Evolutionary conservation across 2,329 filamentous ascomycete species (phyloP).

Genomic region (Tricladium varicosporioides): DNA sequence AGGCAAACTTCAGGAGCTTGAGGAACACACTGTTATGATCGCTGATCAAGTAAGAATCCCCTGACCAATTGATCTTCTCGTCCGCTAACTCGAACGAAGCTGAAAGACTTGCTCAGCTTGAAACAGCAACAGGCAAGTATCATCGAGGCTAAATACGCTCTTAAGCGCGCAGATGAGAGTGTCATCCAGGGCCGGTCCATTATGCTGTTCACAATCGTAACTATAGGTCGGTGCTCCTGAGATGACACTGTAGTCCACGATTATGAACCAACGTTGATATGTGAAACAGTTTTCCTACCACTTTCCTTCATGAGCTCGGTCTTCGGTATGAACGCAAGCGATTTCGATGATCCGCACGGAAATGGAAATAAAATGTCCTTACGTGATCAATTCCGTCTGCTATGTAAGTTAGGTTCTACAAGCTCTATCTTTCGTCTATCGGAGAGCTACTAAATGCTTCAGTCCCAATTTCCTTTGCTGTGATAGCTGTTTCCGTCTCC

Average conservation of each 20-base stretch:
- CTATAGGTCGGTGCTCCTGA: slow-evolving; percentile 3
- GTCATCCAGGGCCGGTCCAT: slow-evolving; percentile 38
- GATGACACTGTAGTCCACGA: too few relatives aligned
- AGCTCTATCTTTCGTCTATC: too few relatives aligned
- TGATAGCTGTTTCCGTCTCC: slow-evolving; percentile 8
- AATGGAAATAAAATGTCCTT: slow-evolving; percentile 10
- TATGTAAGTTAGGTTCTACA: slow-evolving; percentile 3
- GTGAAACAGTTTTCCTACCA: slow-evolving; percentile 12
- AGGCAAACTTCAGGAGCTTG: slow-evolving; percentile 4
- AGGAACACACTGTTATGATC: neutral
- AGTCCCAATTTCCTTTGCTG: slow-evolving; percentile 14
- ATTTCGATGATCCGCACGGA: slow-evolving; percentile 8
- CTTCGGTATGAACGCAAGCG: slow-evolving; percentile 19
- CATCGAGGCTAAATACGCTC: slow-evolving; percentile 42
- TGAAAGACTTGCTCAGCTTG: slow-evolving; percentile 38
- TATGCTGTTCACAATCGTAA: slow-evolving; percentile 24
- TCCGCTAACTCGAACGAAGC: neutral
- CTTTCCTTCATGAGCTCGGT: slow-evolving; percentile 22
- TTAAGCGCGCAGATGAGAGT: slow-evolving; percentile 40
- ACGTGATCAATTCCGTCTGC: slow-evolving; percentile 10
- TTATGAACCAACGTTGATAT: too few relatives aligned
- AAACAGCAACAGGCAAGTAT: slow-evolving; percentile 47
- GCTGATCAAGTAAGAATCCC: too few relatives aligned
- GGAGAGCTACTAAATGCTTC: too few relatives aligned
- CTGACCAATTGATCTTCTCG: neutral